These are phyloP conservation scores for Microglena sp. DNA, from an alignment of 139 green algal genomes.

Conservation along the genomic window DNA sequence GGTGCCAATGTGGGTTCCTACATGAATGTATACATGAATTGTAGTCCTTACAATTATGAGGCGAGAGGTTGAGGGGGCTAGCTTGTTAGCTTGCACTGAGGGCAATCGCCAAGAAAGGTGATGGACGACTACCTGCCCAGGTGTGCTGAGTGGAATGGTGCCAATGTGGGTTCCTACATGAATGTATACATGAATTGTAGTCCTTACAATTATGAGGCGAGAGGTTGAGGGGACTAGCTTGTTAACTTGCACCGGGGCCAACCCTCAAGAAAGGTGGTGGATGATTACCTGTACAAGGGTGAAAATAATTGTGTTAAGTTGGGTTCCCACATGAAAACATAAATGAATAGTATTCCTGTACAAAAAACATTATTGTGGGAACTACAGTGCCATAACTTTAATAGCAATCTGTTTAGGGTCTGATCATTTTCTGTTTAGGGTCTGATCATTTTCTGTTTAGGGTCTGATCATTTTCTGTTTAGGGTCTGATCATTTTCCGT, in stretches of 20 bases:
- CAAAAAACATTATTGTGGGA: too few relatives aligned
- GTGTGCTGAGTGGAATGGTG: constrained; percentile 57
- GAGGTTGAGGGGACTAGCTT: not conserved
- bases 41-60: not conserved
- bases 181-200: too few relatives aligned
- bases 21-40: too few relatives aligned
- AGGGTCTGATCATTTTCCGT: too few relatives aligned
- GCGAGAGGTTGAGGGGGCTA: not conserved
- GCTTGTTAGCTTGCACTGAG: not conserved
- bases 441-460: too few relatives aligned
- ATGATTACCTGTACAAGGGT: constrained; percentile 80
- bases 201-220: not conserved
- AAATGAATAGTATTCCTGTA: too few relatives aligned
- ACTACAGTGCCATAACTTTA: too few relatives aligned
- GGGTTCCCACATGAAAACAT: too few relatives aligned
- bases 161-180: constrained; percentile 12
- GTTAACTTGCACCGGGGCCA: not conserved
- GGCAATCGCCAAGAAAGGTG: too few relatives aligned
- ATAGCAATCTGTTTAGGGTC: too few relatives aligned
- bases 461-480: too few relatives aligned
- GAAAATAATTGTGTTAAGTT: constrained; percentile 42
- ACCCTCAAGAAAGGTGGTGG: constrained; percentile 79
- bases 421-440: too few relatives aligned
- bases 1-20: constrained; percentile 31
- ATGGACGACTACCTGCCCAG: constrained; percentile 84